Percentiles rank a stretch among this genome's conserved stretches.
Conservation (phyloP, 2,329 filamentous ascomycete species). For the Fusarium subglutinans region DNA sequence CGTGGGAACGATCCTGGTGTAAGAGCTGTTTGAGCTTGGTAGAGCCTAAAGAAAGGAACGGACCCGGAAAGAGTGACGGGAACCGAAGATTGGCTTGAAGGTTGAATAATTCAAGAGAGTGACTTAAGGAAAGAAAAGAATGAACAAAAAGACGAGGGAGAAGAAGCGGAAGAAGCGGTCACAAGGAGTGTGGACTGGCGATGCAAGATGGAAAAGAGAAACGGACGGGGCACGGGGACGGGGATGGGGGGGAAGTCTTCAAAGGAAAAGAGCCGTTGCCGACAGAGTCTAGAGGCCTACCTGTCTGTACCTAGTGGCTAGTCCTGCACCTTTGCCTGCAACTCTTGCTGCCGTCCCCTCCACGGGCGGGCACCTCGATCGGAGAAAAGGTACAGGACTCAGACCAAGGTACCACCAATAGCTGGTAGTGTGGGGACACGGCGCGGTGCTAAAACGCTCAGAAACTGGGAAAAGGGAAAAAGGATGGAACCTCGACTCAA, state of each 20-base stretch:
- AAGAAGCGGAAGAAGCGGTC: conserved; percentile 53
- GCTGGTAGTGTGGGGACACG: conserved; percentile 27
- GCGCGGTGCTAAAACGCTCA: conserved; percentile 8
- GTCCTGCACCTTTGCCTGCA: conserved; percentile 17
- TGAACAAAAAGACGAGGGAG: conserved; percentile 50
- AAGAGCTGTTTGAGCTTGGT: conserved; percentile 40
- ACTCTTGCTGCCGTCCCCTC: conserved; percentile 17
- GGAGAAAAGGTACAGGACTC: conserved; percentile 26
- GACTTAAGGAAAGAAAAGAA: conserved; percentile 61
- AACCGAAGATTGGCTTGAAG: conserved; percentile 50
- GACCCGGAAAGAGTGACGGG: conserved; percentile 64
- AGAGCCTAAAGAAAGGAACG: conserved; percentile 55
- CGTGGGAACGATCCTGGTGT: conserved; percentile 35
- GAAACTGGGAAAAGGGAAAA: conserved; percentile 34
- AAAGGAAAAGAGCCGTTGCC: conserved; percentile 41
- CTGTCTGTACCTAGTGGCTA: conserved; percentile 3
- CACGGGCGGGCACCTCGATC: conserved; percentile 14
- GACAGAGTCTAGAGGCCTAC: conserved; percentile 15
- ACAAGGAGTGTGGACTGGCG: conserved; percentile 49
- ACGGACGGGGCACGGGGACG: conserved; percentile 48
- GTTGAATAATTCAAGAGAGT: conserved; percentile 55
- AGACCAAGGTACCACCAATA: conserved; percentile 24
- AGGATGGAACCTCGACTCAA: conserved; percentile 25
- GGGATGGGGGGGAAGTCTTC: conserved; percentile 47
- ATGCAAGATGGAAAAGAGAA: conserved; percentile 49